phyloP scores from a whole-genome alignment of 345 rosid genomes.

The Salix purpurea region DNA sequence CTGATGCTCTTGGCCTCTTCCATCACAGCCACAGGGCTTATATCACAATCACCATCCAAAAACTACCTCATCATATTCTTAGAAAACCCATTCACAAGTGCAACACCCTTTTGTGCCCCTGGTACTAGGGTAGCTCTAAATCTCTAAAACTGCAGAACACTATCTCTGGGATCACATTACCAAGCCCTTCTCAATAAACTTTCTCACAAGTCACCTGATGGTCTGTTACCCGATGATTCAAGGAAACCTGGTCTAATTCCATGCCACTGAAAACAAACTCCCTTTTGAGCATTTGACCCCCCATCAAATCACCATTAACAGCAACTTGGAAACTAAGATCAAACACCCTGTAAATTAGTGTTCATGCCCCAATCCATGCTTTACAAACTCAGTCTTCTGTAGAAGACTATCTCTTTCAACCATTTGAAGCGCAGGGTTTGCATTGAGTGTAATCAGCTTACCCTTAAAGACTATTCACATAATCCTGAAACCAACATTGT shows the following conservation, averaged over 20 bases:
- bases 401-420: conserved; percentile 13
- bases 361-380: conserved; percentile 28
- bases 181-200: conserved; percentile 42
- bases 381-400: conserved; percentile 38
- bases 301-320: conserved; percentile 33
- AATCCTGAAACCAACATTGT: conserved; percentile 45
- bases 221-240: conserved; percentile 48
- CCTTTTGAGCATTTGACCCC: conserved; percentile 52
- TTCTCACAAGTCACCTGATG: conserved; percentile 37
- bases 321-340: conserved; percentile 49
- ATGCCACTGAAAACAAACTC: conserved; percentile 66
- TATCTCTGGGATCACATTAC: conserved; percentile 42
- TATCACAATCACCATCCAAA: conserved; percentile 36
- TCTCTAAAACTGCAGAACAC: conserved; percentile 69
- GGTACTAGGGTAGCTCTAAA: conserved; percentile 44
- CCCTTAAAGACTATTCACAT: conserved; percentile 58
- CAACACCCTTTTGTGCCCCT: conserved; percentile 39
- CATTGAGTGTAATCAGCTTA: conserved; percentile 57
- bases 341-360: conserved; percentile 50
- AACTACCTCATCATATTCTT: conserved; percentile 60
- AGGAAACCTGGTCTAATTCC: conserved; percentile 50
- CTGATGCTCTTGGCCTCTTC: conserved; percentile 37
- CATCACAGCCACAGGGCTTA: conserved; percentile 39
- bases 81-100: conserved; percentile 59
- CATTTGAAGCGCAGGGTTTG: conserved; percentile 32